Conservation (phyloP, 148 eudicot genomes). For the Fallopia convolvulus region DNA sequence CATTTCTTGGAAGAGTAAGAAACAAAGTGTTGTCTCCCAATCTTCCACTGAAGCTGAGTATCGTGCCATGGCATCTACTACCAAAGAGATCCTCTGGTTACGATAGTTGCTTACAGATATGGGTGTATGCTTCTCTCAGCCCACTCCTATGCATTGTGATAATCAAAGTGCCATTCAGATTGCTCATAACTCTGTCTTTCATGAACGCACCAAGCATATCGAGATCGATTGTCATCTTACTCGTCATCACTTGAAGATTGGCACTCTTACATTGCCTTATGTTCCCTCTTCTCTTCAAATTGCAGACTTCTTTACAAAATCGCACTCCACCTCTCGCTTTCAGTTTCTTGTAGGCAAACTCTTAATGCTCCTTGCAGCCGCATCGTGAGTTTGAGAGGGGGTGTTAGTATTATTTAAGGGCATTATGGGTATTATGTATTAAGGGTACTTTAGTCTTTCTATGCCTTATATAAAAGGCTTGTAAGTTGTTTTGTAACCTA, state of each 20-base stretch:
- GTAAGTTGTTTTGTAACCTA: no score
- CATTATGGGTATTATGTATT: no score
- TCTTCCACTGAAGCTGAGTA: not conserved
- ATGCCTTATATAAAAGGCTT: no score
- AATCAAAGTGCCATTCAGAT: no score
- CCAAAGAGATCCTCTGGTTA: no score
- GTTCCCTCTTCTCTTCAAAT: not conserved
- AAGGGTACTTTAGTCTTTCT: no score
- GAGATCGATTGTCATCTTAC: no score
- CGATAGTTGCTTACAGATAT: no score
- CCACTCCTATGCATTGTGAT: no score
- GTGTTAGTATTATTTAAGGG: no score
- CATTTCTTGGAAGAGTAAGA: not conserved
- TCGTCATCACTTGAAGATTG: not conserved
- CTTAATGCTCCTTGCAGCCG: not conserved
- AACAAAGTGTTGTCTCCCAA: not conserved
- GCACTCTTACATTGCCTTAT: not conserved
- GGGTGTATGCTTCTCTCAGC: no score
- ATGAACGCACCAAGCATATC: no score
- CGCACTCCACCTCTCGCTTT: not conserved
- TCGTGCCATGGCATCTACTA: conserved; percentile 3
- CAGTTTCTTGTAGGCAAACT: not conserved
- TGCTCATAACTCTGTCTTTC: not conserved
- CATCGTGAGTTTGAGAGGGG: conserved; percentile 1
- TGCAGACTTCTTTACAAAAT: not conserved